Conservation (phyloP, 2,329 filamentous ascomycete species). For the Arthrinium puccinioides region DNA sequence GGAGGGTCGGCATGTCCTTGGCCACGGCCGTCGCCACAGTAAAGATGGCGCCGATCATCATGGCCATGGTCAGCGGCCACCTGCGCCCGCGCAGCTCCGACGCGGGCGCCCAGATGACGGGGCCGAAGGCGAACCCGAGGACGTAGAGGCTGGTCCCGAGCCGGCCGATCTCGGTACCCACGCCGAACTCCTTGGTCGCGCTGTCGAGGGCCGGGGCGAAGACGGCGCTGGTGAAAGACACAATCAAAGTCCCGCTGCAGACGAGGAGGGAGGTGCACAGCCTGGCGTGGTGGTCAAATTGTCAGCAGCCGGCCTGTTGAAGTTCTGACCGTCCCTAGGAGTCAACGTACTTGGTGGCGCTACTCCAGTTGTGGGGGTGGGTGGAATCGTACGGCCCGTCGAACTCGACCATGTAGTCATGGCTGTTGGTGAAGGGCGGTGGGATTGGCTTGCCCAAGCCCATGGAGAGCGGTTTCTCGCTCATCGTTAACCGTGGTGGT, state of each 20-base stretch:
- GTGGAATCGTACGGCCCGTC: slow-evolving; percentile 1
- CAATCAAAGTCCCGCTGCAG: slow-evolving; percentile 1
- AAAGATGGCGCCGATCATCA: background rate
- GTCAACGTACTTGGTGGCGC: background rate
- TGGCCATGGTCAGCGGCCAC: background rate
- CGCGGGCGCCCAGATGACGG: slow-evolving; percentile 1
- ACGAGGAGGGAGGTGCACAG: background rate
- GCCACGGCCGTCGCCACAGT: background rate
- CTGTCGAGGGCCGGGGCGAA: background rate
- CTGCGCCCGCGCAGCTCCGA: slow-evolving; percentile 2
- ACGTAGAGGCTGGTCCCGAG: slow-evolving; percentile 2
- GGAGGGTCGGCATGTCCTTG: background rate
- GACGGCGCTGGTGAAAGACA: slow-evolving; percentile 1
- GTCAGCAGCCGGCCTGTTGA: too few species aligned
- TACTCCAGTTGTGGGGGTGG: background rate
- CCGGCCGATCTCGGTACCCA: background rate
- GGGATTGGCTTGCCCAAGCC: too few species aligned
- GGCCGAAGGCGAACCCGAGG: slow-evolving; percentile 1
- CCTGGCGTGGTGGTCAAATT: background rate
- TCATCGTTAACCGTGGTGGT: too few species aligned
- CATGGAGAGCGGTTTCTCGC: too few species aligned
- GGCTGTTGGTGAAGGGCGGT: background rate
- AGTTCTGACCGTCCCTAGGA: too few species aligned
- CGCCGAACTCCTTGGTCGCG: background rate
- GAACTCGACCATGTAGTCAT: slow-evolving; percentile 3